Percentiles rank a stretch among this genome's conserved stretches.
Conservation (phyloP, 768 basidiomycete species). For the Leucosporidium scottii region DNA sequence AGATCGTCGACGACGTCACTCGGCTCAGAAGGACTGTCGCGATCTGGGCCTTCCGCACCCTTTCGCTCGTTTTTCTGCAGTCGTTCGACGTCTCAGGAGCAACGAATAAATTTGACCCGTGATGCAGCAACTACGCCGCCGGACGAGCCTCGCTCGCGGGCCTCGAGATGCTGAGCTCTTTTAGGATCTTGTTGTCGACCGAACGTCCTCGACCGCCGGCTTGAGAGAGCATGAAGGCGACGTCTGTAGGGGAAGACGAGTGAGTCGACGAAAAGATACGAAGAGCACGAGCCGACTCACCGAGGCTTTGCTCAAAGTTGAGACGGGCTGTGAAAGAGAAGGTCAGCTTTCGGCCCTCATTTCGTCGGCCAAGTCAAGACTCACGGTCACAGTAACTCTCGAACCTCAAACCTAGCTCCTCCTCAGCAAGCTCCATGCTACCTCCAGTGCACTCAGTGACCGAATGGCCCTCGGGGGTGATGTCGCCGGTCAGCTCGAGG, state of each 20-base stretch:
- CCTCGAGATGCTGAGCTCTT: slow-evolving; percentile 13
- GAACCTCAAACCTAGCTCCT: slow-evolving; percentile 82
- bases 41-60: too few species aligned
- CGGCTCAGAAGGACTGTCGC: too few species aligned
- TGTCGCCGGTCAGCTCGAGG: slow-evolving; percentile 85
- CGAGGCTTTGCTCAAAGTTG: slow-evolving; percentile 35
- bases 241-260: not conserved
- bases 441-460: slow-evolving; percentile 97
- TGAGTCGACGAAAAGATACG: not conserved
- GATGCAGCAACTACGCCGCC: too few species aligned
- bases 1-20: too few species aligned
- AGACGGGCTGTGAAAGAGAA: slow-evolving; percentile 12
- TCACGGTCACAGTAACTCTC: slow-evolving; percentile 85
- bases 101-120: too few species aligned
- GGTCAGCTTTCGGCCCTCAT: not conserved
- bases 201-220: slow-evolving; percentile 49
- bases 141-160: slow-evolving; percentile 15
- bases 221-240: slow-evolving; percentile 74
- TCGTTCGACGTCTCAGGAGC: too few species aligned
- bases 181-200: slow-evolving; percentile 13
- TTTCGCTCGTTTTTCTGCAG: too few species aligned
- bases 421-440: slow-evolving; percentile 86
- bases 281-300: not conserved
- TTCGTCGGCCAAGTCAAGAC: not conserved
- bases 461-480: slow-evolving; percentile 81